These are phyloP conservation scores for Paramecium octaurelia DNA, from an alignment of 73 alveolate genomes.

Conservation along the genomic window DNA sequence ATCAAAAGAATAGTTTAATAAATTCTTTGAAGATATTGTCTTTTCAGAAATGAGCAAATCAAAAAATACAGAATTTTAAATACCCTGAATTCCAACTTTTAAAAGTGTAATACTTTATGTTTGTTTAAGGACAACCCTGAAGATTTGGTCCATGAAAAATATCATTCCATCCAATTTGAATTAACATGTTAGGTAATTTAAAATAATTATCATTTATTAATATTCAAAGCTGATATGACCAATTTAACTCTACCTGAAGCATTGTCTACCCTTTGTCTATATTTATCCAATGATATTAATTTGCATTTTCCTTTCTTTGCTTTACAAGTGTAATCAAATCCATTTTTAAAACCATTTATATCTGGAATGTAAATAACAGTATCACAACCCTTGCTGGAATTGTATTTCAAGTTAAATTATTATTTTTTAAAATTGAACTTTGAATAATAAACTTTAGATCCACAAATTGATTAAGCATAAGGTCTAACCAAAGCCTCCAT, in stretches of 20 bases:
- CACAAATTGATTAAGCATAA: slow-evolving; percentile 72
- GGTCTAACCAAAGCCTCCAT: slow-evolving; percentile 68
- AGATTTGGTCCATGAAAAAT: neutral
- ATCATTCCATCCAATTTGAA: neutral
- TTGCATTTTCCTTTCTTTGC: neutral
- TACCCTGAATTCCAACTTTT: neutral
- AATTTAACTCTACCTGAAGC: neutral
- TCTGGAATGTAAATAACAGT: neutral
- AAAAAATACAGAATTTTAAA: neutral
- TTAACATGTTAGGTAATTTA: neutral
- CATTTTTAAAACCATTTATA: neutral
- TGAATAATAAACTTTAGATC: neutral
- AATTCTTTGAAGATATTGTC: neutral
- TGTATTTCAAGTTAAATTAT: neutral
- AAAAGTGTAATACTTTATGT: neutral
- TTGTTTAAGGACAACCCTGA: neutral
- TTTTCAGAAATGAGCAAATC: neutral
- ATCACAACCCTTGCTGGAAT: neutral
- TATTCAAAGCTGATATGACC: neutral
- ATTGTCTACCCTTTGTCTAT: neutral
- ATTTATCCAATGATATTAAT: neutral
- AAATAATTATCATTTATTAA: neutral
- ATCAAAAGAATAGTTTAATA: neutral
- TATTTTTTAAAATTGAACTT: neutral
- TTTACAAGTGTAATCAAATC: neutral